Evolutionary conservation across 192 early-diverging fungal species (phyloP), one percentile per base, ranked within the genome.

Genomic region (Backusella circina): DNA sequence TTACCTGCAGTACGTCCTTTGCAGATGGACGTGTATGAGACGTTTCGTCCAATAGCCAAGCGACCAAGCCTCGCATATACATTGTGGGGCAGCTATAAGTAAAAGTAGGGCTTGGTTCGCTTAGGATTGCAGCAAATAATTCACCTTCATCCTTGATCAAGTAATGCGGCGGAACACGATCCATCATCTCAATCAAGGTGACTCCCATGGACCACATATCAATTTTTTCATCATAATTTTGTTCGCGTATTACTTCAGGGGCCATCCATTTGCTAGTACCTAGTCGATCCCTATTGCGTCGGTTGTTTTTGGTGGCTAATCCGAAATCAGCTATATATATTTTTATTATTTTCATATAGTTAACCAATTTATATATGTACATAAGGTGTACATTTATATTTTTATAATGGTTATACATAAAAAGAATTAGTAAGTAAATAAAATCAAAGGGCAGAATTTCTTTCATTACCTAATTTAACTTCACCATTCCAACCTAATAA

Each of bases 161-260:
- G 67, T 81, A 85, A 66, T 79, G 83, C 1, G 84, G 84, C 8
- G 84, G 84, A 13, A 75, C 77, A 57, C 84, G 80, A 28, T 85
- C 84, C 78, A 85, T 76, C 81, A 85, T 79, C 73, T 85, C 84
- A 61, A 85, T 85, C n/a, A 79, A 47, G 3, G 80, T 81, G n/a
- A 86, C 82, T 26, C 82, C 85, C 13, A 86, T 65, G 3, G 84
- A 85, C 85, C 85, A 86, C 67, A 86, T 73, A 65, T 86, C 85
- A 31, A 85, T 78, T 47, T 80, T 86, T 57, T 86, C 82, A 65
- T 83, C 74, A 31, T 86, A 86, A 26, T 65, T 38, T 38, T 83
- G 75, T 28, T 83, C 79, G 7, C 70, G 74, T 72, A 86, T 78
- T 38, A 86, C 82, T 78, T 86, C 85, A 15, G 85, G 85, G 15